These are phyloP conservation scores for Knufia petricola DNA, from an alignment of 2,329 filamentous ascomycete genomes.

Conservation along the genomic window DNA sequence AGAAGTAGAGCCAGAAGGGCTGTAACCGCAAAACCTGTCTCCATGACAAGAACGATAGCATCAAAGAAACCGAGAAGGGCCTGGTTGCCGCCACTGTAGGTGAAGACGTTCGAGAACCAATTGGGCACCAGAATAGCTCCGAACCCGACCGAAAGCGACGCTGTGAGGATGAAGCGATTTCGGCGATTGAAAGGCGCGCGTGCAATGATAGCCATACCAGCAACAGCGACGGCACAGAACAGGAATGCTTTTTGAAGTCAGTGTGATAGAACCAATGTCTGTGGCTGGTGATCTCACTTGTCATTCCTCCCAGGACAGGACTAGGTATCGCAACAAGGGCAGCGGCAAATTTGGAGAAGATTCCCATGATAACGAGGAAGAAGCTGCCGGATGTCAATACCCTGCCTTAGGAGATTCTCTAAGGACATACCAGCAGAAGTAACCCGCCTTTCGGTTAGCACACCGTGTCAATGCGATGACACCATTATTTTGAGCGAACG, in stretches of 20 bases:
- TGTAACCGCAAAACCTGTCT: slow-evolving; percentile 53
- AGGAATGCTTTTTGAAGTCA: too few relatives aligned
- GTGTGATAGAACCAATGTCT: too few relatives aligned
- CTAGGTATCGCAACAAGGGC: slow-evolving; percentile 57
- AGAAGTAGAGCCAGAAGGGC: slow-evolving; percentile 63
- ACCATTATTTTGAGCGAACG: slow-evolving; percentile 61
- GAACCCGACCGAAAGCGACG: slow-evolving; percentile 51
- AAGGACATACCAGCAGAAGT: too few relatives aligned
- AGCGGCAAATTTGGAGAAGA: slow-evolving; percentile 62
- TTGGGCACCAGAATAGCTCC: slow-evolving; percentile 40
- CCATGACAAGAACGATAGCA: slow-evolving; percentile 56
- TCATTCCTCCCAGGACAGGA: slow-evolving; percentile 38
- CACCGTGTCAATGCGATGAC: slow-evolving; percentile 60
- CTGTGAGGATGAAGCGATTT: slow-evolving; percentile 58
- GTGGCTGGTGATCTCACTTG: too few relatives aligned
- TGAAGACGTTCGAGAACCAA: slow-evolving; percentile 38
- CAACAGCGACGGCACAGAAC: slow-evolving; percentile 56
- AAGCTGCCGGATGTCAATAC: too few relatives aligned
- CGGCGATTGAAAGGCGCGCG: slow-evolving; percentile 54
- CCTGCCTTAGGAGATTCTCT: too few relatives aligned
- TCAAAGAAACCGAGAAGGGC: slow-evolving; percentile 51
- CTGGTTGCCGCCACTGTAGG: slow-evolving; percentile 48
- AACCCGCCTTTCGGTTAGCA: slow-evolving; percentile 59
- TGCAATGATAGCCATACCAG: slow-evolving; percentile 56
- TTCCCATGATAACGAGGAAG: slow-evolving; percentile 59